phyloP scores from a whole-genome alignment of 164 flowering plant species.

The Vitis amurensis region DNA sequence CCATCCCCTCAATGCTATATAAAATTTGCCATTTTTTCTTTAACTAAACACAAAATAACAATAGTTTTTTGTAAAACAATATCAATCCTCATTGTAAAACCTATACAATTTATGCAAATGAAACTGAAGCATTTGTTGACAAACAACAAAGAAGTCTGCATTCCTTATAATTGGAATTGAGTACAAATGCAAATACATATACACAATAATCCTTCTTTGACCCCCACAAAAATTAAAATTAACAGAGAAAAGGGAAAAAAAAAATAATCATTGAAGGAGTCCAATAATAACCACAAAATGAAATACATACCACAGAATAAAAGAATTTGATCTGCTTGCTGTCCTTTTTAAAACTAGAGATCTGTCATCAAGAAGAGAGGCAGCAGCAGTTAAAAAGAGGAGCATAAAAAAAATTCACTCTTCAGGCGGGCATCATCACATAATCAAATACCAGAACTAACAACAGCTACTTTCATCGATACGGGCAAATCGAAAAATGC shows the following conservation, averaged over 20 bases:
- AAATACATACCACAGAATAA: constrained; percentile 36
- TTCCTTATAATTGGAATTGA: constrained; percentile 12
- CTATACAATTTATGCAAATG: no score
- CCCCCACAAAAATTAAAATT: neutral
- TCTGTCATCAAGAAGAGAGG: constrained; percentile 22
- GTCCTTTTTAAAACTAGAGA: constrained; percentile 22
- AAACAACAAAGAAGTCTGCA: constrained; percentile 17
- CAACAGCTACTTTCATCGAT: constrained; percentile 21
- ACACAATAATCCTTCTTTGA: constrained; percentile 14
- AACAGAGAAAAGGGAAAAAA: constrained; percentile 4
- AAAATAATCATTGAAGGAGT: neutral
- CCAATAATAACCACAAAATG: constrained; percentile 8
- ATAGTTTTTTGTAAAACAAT: neutral
- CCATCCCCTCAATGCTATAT: no score
- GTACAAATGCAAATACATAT: constrained; percentile 29
- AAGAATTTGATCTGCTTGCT: constrained; percentile 44
- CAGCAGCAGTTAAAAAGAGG: constrained; percentile 22
- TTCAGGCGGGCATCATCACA: constrained; percentile 27
- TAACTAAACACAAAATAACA: neutral
- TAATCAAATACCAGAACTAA: constrained; percentile 15
- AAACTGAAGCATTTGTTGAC: neutral
- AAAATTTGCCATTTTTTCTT: no score
- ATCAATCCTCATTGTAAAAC: no score
- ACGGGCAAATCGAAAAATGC: constrained; percentile 17
- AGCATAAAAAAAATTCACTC: constrained; percentile 28